phyloP scores from a whole-genome alignment of 2,329 filamentous ascomycete species.

The Fusarium nodosum region DNA sequence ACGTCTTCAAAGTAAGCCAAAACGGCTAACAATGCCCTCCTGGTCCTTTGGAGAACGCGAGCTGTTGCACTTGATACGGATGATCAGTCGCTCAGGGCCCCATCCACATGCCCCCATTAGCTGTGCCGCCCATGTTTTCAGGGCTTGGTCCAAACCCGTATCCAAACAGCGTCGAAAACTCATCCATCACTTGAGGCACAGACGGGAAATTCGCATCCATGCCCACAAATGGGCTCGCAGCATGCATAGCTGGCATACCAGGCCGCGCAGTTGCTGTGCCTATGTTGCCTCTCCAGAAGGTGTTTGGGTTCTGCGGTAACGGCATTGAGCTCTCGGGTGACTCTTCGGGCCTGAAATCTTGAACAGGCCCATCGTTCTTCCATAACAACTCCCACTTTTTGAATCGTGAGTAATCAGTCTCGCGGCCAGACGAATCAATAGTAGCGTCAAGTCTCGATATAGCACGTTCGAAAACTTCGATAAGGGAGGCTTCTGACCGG shows the following conservation, averaged over 20 bases:
- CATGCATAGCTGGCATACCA: slow-evolving; percentile 47
- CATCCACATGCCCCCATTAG: slow-evolving; percentile 49
- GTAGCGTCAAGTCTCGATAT: slow-evolving; percentile 61
- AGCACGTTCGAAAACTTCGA: slow-evolving; percentile 66
- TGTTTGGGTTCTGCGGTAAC: slow-evolving; percentile 42
- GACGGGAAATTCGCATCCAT: slow-evolving; percentile 56
- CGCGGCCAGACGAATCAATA: slow-evolving; percentile 55
- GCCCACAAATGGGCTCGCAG: slow-evolving; percentile 54
- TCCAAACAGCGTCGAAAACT: slow-evolving; percentile 54
- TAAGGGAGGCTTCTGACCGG: slow-evolving; percentile 66
- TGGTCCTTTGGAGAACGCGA: slow-evolving; percentile 5
- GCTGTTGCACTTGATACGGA: slow-evolving; percentile 6
- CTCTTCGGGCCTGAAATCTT: slow-evolving; percentile 47
- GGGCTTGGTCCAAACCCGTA: slow-evolving; percentile 52
- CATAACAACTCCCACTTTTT: slow-evolving; percentile 67
- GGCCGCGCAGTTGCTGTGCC: slow-evolving; percentile 42
- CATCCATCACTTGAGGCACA: slow-evolving; percentile 57
- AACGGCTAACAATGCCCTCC: slow-evolving; percentile 19
- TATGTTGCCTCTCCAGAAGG: slow-evolving; percentile 44
- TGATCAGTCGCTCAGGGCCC: slow-evolving; percentile 42
- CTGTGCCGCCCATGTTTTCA: slow-evolving; percentile 47
- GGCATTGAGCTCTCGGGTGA: slow-evolving; percentile 44
- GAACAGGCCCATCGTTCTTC: slow-evolving; percentile 55
- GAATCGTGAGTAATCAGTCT: slow-evolving; percentile 65
- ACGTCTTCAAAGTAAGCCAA: not conserved